These are phyloP conservation scores for Prunella vulgaris DNA, from an alignment of 257 asterid genomes.

Conservation along the genomic window DNA sequence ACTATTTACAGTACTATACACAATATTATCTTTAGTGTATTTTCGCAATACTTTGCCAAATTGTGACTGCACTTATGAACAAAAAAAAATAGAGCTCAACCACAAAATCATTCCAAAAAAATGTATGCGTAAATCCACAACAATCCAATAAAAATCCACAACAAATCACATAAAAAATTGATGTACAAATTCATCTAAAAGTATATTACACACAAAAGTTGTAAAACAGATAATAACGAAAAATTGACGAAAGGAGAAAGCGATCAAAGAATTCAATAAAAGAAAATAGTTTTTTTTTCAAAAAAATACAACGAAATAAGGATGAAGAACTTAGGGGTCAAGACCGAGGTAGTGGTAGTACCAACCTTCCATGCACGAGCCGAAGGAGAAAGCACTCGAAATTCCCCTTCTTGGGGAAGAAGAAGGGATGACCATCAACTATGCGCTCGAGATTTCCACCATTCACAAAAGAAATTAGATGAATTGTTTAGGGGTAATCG, in stretches of 20 bases:
- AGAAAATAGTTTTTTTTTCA: not conserved
- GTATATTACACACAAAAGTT: no score
- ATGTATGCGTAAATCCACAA: no score
- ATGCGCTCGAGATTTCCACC: conserved; percentile 57
- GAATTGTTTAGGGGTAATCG: not conserved
- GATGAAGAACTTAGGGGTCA: conserved; percentile 52
- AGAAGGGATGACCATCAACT: conserved; percentile 74
- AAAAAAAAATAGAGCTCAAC: no score
- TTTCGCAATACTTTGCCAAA: no score
- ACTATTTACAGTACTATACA: no score
- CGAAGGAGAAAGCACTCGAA: conserved; percentile 55
- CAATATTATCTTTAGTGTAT: no score
- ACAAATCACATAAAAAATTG: no score
- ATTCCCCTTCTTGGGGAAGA: conserved; percentile 67
- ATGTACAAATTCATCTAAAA: no score
- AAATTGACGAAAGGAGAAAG: conserved; percentile 10
- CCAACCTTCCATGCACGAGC: conserved; percentile 95
- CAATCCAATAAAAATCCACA: no score
- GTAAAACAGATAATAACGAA: not conserved
- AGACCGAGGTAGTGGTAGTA: conserved; percentile 89
- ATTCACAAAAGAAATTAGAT: conserved; percentile 44
- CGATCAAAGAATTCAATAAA: conserved; percentile 22
- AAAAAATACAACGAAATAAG: not conserved
- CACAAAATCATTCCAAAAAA: no score
- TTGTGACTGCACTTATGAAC: no score